phyloP scores from a whole-genome alignment of 352 stramenopile genomes.

The Elongisporangium undulatum region DNA sequence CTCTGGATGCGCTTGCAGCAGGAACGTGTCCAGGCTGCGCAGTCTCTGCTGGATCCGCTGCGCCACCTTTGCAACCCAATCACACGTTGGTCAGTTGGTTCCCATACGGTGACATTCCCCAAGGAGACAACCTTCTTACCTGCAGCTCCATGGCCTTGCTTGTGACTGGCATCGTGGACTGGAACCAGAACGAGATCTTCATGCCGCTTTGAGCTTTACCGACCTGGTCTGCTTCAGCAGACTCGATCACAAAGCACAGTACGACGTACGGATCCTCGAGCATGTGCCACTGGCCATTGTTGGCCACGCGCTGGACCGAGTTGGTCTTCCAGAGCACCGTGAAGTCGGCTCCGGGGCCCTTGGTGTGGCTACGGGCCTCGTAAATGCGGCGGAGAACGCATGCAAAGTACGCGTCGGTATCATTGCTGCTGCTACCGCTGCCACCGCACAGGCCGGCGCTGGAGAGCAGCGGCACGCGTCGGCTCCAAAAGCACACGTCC shows the following conservation, averaged over 20 bases:
- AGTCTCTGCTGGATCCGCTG: slow-evolving; percentile 10
- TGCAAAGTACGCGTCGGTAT: slow-evolving; percentile 19
- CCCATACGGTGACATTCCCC: neutral
- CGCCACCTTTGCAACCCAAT: slow-evolving; percentile 3
- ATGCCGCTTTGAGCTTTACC: slow-evolving; percentile 3
- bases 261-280: slow-evolving; percentile 29
- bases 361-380: slow-evolving; percentile 8
- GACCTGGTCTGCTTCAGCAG: neutral
- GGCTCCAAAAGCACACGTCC: slow-evolving; percentile 34
- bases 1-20: slow-evolving; percentile 3
- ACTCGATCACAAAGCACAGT: slow-evolving; percentile 28
- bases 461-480: slow-evolving; percentile 26
- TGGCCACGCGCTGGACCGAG: slow-evolving; percentile 17
- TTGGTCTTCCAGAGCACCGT: slow-evolving; percentile 39
- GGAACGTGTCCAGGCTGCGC: slow-evolving; percentile 6
- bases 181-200: slow-evolving; percentile 25
- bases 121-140: slow-evolving; percentile 1
- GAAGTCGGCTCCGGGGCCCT: slow-evolving; percentile 6
- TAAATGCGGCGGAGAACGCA: slow-evolving; percentile 26
- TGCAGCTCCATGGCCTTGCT: slow-evolving; percentile 8
- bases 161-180: slow-evolving; percentile 13
- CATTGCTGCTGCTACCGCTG: slow-evolving; percentile 1
- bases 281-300: slow-evolving; percentile 15
- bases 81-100: neutral
- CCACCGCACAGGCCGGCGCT: slow-evolving; percentile 12